Evolutionary conservation across 2,329 filamentous ascomycete genomes (phyloP).

Genomic region (Colletotrichum lini): DNA sequence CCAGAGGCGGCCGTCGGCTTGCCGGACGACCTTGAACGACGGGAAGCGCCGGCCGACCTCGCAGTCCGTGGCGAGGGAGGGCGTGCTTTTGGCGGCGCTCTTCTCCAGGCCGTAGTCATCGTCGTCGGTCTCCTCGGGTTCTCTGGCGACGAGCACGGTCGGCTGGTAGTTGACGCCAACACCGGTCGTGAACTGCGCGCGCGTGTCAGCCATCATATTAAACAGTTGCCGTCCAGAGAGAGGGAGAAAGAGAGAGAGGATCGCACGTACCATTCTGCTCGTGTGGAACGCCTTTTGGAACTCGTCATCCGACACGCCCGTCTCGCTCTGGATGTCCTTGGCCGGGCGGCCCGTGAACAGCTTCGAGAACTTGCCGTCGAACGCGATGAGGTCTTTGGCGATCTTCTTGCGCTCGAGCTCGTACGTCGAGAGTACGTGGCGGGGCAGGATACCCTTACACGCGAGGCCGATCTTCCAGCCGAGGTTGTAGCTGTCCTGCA

Average conservation of each 20-base stretch:
- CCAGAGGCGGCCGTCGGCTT: slow-evolving; percentile 69
- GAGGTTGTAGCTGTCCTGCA: slow-evolving; percentile 75
- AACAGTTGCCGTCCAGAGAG: background rate
- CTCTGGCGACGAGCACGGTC: slow-evolving; percentile 70
- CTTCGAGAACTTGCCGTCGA: slow-evolving; percentile 70
- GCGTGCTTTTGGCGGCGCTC: slow-evolving; percentile 51
- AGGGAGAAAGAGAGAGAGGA: background rate
- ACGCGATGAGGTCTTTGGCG: slow-evolving; percentile 70
- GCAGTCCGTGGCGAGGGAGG: slow-evolving; percentile 60
- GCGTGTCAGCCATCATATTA: background rate
- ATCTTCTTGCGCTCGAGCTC: slow-evolving; percentile 69
- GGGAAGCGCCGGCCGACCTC: slow-evolving; percentile 72
- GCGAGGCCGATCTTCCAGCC: slow-evolving; percentile 70
- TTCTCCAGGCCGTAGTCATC: slow-evolving; percentile 58
- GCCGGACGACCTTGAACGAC: slow-evolving; percentile 71
- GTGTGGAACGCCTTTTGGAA: slow-evolving; percentile 74
- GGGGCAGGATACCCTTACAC: slow-evolving; percentile 58
- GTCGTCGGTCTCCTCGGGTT: slow-evolving; percentile 51
- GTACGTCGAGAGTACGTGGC: slow-evolving; percentile 64
- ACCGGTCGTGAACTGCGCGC: slow-evolving; percentile 42
- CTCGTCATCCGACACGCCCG: slow-evolving; percentile 72
- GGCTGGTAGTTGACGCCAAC: slow-evolving; percentile 69
- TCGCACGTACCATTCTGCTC: slow-evolving; percentile 58
- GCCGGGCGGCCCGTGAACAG: slow-evolving; percentile 70
- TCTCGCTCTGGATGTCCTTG: slow-evolving; percentile 71